Evolutionary conservation across 192 early-diverging fungal species (phyloP).

Genomic region (Rhizophagus prolifer): DNA sequence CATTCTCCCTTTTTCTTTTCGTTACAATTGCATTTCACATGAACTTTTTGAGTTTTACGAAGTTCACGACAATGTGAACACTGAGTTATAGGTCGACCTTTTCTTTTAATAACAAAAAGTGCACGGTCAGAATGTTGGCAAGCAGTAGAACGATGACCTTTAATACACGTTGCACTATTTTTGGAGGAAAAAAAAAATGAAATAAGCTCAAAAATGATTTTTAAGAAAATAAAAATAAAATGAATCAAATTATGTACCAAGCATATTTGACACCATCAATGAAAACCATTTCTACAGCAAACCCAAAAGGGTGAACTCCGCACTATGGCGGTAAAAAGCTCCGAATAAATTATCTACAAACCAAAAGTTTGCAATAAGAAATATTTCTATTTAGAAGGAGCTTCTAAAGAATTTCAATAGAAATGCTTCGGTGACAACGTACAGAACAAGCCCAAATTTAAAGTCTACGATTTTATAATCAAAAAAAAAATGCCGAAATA

Average conservation of each 20-base stretch:
- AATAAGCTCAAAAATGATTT: neutral
- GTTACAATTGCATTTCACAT: constrained; percentile 71
- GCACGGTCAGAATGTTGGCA: constrained; percentile 58
- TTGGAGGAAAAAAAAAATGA: neutral
- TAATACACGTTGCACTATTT: constrained; percentile 52
- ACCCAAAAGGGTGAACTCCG: neutral
- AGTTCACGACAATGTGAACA: constrained; percentile 70
- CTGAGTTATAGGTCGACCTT: constrained; percentile 72
- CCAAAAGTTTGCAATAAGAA: too few relatives aligned
- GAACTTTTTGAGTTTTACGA: constrained; percentile 62
- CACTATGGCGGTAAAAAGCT: neutral
- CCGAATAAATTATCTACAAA: too few relatives aligned
- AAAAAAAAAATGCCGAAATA: too few relatives aligned
- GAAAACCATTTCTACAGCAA: constrained; percentile 27
- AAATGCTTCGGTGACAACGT: too few relatives aligned
- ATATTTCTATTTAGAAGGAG: too few relatives aligned
- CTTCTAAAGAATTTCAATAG: too few relatives aligned
- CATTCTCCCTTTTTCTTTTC: constrained; percentile 35
- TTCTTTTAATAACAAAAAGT: constrained; percentile 60
- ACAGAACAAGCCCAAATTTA: too few relatives aligned
- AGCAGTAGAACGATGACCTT: constrained; percentile 55
- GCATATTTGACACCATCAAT: constrained; percentile 47
- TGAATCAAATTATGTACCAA: constrained; percentile 33
- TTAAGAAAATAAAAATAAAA: neutral
- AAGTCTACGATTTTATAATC: too few relatives aligned